These are phyloP conservation scores for Aspergillus tanneri DNA, from an alignment of 2,329 filamentous ascomycete species.

Conservation along the genomic window DNA sequence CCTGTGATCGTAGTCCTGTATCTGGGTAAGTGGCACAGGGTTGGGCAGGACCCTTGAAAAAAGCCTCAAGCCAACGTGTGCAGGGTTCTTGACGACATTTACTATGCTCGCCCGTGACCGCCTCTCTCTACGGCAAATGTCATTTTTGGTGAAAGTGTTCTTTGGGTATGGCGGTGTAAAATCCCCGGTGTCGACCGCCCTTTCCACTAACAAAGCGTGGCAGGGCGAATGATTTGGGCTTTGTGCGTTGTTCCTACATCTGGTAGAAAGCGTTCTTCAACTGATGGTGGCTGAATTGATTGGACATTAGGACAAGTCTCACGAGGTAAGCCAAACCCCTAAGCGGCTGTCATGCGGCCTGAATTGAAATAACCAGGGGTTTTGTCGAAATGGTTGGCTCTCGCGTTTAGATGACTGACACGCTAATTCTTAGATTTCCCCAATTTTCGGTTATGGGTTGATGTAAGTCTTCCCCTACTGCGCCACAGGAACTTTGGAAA, in stretches of 20 bases:
- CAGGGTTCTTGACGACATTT: constrained; percentile 79
- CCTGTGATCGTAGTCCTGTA: constrained; percentile 80
- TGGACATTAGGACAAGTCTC: constrained; percentile 41
- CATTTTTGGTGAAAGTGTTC: constrained; percentile 62
- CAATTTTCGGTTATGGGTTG: constrained; percentile 41
- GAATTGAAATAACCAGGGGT: constrained; percentile 26
- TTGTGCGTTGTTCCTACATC: constrained; percentile 48
- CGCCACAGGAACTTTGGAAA: constrained; percentile 23
- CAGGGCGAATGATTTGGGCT: constrained; percentile 57
- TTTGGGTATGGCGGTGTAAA: constrained; percentile 51
- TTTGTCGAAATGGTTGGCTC: constrained; percentile 39
- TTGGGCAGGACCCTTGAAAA: not conserved
- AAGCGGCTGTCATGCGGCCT: constrained; percentile 34
- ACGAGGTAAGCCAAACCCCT: constrained; percentile 35
- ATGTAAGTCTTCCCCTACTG: constrained; percentile 35
- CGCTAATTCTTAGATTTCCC: constrained; percentile 43
- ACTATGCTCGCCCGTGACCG: constrained; percentile 59
- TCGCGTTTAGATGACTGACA: constrained; percentile 37
- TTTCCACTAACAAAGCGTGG: constrained; percentile 26
- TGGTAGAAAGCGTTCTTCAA: constrained; percentile 20
- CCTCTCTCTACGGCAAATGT: constrained; percentile 57
- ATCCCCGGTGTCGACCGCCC: constrained; percentile 16
- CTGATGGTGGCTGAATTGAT: constrained; percentile 43
- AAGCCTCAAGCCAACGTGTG: constrained; percentile 10
- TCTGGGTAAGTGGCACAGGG: constrained; percentile 52